Base-by-base conservation (phyloP, 2,329 filamentous ascomycete species). In the Arthrobotrys entomopaga region DNA sequence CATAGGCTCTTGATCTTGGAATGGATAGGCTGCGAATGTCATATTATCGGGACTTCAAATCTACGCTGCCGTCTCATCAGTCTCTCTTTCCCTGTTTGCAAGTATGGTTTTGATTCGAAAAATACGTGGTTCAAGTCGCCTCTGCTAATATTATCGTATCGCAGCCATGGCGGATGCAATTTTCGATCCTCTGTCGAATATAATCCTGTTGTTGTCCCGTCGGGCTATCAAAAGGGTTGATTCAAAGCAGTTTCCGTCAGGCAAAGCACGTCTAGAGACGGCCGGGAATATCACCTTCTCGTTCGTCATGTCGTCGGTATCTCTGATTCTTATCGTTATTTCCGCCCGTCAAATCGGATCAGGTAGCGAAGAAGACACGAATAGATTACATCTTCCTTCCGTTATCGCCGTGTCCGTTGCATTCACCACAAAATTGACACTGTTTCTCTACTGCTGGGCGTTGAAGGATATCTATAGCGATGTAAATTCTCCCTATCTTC, bases 251-350 rank as follows among this genome's bases (percentile, higher is more conserved):
- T 99, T 96, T 80, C 94, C 94, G 0, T 93, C 91, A 0, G 94
- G 94, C 76, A 97, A 97, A 81, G 93, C 93, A 3, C 90, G 95
- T 29, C 91, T 99, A 76, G 94, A 98, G 82, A 98, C 93, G 0
- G 91, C 93, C 0, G 95, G 95, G 60, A 99, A 98, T 80, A 97
- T 98, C 77, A 88, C 90, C 72, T 99, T 99, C 82, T 97, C 93
- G 82, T 96, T 96, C 82, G 85, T 99, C 78, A 98, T 99, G 95
- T 93, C 89, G 19, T 85, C 92, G 8, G 94, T 98, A 6, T 97
- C 93, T 0, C 85, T 96, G 77, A 92, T 98, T 79, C 88, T 99
- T 65, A 95, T 99, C 78, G 92, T 94, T 20, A 92, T 97, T 81
- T 93, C 93, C 0, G 85, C 88, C 26, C 87, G 88, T 65, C 89